These are phyloP conservation scores for Eragrostis curvula DNA, from an alignment of 176 grass and related monocot species.

Conservation along the genomic window DNA sequence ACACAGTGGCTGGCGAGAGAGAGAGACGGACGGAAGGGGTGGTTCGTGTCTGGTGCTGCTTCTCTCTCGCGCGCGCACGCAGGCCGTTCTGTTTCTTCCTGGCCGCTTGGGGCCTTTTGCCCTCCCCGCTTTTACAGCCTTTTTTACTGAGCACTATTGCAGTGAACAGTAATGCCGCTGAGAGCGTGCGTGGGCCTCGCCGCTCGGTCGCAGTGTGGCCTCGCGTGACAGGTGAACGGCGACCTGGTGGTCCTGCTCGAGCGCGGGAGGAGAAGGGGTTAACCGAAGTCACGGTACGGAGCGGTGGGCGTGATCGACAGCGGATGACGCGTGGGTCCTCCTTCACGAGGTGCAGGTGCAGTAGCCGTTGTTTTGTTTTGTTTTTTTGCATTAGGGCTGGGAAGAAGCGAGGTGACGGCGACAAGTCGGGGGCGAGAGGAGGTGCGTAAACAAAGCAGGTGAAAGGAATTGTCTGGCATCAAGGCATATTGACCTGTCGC, in stretches of 20 bases:
- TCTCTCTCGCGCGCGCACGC: not conserved
- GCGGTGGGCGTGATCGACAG: not conserved
- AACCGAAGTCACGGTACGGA: not conserved
- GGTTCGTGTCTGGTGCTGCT: constrained; percentile 14
- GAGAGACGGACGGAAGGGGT: not conserved
- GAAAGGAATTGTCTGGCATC: not conserved
- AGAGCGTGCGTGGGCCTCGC: not conserved
- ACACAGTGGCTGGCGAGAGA: constrained; percentile 35
- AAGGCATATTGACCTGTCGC: not conserved
- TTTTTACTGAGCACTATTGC: not conserved
- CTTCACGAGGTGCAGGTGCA: not conserved
- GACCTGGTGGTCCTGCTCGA: not conserved
- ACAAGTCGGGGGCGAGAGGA: not conserved
- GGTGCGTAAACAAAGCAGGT: not conserved
- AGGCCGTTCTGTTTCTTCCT: not conserved
- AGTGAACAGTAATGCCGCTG: not conserved
- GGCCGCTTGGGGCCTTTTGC: not conserved
- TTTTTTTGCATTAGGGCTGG: too few relatives aligned
- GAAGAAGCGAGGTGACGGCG: not conserved
- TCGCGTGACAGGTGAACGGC: not conserved
- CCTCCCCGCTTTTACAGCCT: constrained; percentile 5
- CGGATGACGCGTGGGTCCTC: not conserved
- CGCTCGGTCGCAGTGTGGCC: not conserved
- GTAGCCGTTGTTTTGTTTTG: not conserved
- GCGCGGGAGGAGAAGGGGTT: not conserved